A percentile compares a stretch with the other conserved stretches of the same genome.
Conservation (phyloP, 2,329 filamentous ascomycete species). For the Geosmithia putterillii region DNA sequence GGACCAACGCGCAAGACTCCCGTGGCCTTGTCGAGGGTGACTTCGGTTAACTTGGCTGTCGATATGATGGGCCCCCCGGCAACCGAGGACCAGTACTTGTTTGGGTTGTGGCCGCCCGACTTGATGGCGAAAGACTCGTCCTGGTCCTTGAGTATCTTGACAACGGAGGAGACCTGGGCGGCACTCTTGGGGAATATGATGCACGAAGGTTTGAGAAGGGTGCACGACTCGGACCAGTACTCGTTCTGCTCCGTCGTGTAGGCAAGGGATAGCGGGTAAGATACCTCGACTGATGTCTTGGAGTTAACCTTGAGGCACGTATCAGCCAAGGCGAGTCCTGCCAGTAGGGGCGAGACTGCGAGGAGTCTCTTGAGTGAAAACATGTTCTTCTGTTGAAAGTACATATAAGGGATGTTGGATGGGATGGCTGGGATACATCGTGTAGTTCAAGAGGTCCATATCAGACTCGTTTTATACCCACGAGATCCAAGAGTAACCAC, state of each 20-base stretch:
- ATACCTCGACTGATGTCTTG: conserved; percentile 2
- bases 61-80: conserved; percentile 36
- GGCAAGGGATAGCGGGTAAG: conserved; percentile 10
- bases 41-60: conserved; percentile 26
- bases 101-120: conserved; percentile 45
- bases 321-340: background rate
- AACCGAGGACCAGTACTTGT: conserved; percentile 38
- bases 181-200: conserved; percentile 33
- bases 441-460: too few species aligned
- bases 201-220: conserved; percentile 29
- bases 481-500: too few species aligned
- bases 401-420: too few species aligned
- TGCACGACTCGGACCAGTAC: conserved; percentile 32
- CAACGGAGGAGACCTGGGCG: conserved; percentile 38
- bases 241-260: conserved; percentile 24
- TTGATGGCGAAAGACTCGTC: conserved; percentile 40
- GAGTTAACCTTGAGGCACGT: background rate
- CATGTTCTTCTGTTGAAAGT: too few species aligned
- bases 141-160: conserved; percentile 33
- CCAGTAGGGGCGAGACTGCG: background rate
- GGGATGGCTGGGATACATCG: too few species aligned
- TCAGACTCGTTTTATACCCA: too few species aligned
- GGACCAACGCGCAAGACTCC: conserved; percentile 28
- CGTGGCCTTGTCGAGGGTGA: conserved; percentile 22
- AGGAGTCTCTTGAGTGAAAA: background rate